A percentile compares a stretch with the other conserved stretches of the same genome.
Evolutionary conservation across 75 land plant genomes (phyloP).

Genomic region (Selaginella moellendorffii): DNA sequence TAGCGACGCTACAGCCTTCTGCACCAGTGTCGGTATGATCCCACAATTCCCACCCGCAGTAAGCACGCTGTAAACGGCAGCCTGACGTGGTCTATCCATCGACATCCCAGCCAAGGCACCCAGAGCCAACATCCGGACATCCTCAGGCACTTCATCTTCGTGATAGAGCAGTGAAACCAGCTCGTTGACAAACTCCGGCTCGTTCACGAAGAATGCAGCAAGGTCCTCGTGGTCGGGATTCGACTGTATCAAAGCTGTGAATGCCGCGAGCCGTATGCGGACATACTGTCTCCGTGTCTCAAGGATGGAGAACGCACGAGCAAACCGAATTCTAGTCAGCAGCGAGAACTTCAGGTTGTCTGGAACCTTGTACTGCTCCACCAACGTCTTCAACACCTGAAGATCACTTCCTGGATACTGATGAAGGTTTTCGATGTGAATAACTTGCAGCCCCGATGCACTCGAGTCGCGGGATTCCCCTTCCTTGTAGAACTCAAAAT

Average conservation of each 20-base stretch:
- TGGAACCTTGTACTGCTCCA: conserved; percentile 55
- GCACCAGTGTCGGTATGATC: conserved; percentile 75
- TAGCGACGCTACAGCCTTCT: conserved; percentile 69
- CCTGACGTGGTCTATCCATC: conserved; percentile 71
- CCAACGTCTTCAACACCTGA: conserved; percentile 39
- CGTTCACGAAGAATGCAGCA: conserved; percentile 62
- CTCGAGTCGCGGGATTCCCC: conserved; percentile 21
- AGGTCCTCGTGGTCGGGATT: conserved; percentile 64
- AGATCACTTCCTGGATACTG: conserved; percentile 42
- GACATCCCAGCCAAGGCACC: conserved; percentile 64
- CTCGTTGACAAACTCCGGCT: conserved; percentile 87
- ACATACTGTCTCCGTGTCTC: conserved; percentile 47
- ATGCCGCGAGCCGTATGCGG: conserved; percentile 73
- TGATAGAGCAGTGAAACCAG: conserved; percentile 52
- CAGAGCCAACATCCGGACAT: conserved; percentile 49
- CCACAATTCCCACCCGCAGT: conserved; percentile 81
- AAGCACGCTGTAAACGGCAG: conserved; percentile 49
- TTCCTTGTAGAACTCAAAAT: conserved; percentile 78
- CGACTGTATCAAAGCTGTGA: conserved; percentile 78
- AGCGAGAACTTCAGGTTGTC: conserved; percentile 55
- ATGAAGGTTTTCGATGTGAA: conserved; percentile 55
- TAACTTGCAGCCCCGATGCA: conserved; percentile 56
- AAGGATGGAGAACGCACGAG: conserved; percentile 60
- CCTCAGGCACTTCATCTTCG: conserved; percentile 73
- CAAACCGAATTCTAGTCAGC: conserved; percentile 77